Evolutionary conservation across 768 basidiomycete genomes (phyloP).

Genomic region (Trichaptum fuscoviolaceum): DNA sequence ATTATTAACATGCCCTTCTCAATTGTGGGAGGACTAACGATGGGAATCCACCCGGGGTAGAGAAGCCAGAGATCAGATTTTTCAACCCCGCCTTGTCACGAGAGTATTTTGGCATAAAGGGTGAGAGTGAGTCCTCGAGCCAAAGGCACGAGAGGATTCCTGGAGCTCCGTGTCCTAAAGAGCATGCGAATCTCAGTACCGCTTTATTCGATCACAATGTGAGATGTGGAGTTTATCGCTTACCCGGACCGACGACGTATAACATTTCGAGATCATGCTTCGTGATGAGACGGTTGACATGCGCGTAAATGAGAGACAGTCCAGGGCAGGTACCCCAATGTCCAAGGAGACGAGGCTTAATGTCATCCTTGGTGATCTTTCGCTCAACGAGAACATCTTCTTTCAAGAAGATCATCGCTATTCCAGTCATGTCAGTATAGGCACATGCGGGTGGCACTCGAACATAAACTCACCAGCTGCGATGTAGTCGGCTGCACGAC

Average conservation of each 20-base stretch:
- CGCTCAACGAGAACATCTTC: slow-evolving; percentile 64
- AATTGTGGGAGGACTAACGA: slow-evolving; percentile 37
- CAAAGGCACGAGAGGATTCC: slow-evolving; percentile 82
- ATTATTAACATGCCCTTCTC: slow-evolving; percentile 2
- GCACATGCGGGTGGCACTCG: neutral
- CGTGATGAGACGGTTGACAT: slow-evolving; percentile 55
- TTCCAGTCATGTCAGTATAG: slow-evolving; percentile 9
- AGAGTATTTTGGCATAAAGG: slow-evolving; percentile 53
- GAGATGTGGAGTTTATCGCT: slow-evolving; percentile 20
- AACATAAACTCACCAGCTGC: slow-evolving; percentile 46
- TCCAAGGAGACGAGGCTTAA: slow-evolving; percentile 77
- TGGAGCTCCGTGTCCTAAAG: slow-evolving; percentile 75
- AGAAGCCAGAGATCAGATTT: slow-evolving; percentile 70
- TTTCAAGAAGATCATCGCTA: slow-evolving; percentile 83
- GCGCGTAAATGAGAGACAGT: slow-evolving; percentile 63
- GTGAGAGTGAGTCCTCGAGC: slow-evolving; percentile 70
- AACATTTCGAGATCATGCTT: slow-evolving; percentile 59
- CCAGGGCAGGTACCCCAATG: slow-evolving; percentile 87
- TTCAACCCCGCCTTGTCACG: slow-evolving; percentile 55
- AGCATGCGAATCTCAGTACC: neutral
- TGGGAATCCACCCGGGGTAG: slow-evolving; percentile 79
- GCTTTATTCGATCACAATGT: neutral
- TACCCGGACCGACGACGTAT: slow-evolving; percentile 77
- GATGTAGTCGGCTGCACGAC: slow-evolving; percentile 63
- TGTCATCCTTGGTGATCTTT: slow-evolving; percentile 54